A percentile compares a stretch with the other conserved stretches of the same genome.
Conservation (phyloP, 768 basidiomycete species). For the Austroboletus eburneus region DNA sequence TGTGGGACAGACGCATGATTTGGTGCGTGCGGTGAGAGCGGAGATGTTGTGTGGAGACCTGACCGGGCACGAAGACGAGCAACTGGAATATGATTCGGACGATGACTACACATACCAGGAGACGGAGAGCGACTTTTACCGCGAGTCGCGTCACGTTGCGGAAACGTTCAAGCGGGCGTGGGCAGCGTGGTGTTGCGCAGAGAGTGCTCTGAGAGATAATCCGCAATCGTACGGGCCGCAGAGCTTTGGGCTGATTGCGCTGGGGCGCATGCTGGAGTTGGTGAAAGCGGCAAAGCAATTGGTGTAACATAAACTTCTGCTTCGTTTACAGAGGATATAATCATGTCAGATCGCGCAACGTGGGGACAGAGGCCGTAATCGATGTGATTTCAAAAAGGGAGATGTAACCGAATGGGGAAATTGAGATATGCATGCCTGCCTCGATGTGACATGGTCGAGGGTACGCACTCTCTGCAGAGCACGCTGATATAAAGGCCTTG, state of each 20-base stretch:
- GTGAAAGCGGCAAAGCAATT: slow-evolving; percentile 25
- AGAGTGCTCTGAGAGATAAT: slow-evolving; percentile 23
- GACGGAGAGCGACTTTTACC: slow-evolving; percentile 25
- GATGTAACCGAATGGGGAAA: slow-evolving; percentile 9
- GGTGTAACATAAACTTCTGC: no score
- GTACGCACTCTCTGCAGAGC: not conserved
- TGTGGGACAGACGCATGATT: slow-evolving; percentile 35
- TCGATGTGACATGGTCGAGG: slow-evolving; percentile 26
- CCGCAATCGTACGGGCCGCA: slow-evolving; percentile 35
- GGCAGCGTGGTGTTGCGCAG: slow-evolving; percentile 42
- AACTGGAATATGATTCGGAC: slow-evolving; percentile 21
- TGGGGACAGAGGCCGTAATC: slow-evolving; percentile 12
- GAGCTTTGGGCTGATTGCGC: slow-evolving; percentile 44
- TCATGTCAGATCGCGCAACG: slow-evolving; percentile 17
- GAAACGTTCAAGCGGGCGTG: slow-evolving; percentile 38
- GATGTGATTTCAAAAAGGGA: slow-evolving; percentile 31
- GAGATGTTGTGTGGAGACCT: slow-evolving; percentile 24
- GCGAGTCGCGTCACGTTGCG: slow-evolving; percentile 26
- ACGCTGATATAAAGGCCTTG: slow-evolving; percentile 22
- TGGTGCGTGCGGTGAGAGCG: slow-evolving; percentile 34
- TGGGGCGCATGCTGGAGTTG: slow-evolving; percentile 40
- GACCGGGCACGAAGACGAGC: slow-evolving; percentile 20
- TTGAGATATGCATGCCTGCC: not conserved
- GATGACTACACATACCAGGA: slow-evolving; percentile 25
- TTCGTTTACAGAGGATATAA: no score